These are phyloP conservation scores for Verticillium albo-atrum DNA, from an alignment of 2,329 filamentous ascomycete species.

Conservation along the genomic window DNA sequence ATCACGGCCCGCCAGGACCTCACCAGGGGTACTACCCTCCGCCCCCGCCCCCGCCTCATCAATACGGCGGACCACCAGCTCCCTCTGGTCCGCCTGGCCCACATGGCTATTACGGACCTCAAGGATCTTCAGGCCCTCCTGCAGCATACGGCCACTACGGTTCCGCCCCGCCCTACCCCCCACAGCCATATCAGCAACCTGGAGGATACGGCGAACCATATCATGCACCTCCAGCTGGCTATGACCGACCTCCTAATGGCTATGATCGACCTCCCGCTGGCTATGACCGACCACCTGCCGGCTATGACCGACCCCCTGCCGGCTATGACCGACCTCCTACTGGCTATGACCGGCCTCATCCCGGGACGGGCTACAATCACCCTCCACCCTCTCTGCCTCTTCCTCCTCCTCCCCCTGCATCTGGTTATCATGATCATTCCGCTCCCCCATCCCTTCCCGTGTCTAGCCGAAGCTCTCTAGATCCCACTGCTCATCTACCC, in stretches of 20 bases:
- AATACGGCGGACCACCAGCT: neutral
- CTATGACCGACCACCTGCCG: slow-evolving; percentile 2
- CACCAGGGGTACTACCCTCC: neutral
- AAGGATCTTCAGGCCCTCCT: neutral
- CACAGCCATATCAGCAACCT: neutral
- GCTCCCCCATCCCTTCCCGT: neutral
- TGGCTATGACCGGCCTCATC: neutral
- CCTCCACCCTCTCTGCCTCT: neutral
- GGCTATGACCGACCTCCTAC: slow-evolving; percentile 1
- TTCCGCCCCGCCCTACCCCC: neutral
- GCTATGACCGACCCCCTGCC: slow-evolving; percentile 9
- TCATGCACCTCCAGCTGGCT: neutral
- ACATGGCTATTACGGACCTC: neutral
- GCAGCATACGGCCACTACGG: slow-evolving; percentile 11
- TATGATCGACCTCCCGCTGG: neutral
- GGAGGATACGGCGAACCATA: neutral
- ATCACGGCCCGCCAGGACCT: slow-evolving; percentile 1
- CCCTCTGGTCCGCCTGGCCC: neutral
- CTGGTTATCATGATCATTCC: neutral
- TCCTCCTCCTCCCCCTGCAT: neutral
- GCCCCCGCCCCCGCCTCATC: neutral
- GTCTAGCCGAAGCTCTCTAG: neutral
- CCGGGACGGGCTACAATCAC: slow-evolving; percentile 8
- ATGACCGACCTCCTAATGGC: neutral
- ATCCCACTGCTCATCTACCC: neutral